Evolutionary conservation across 371 early-diverging fungal species (phyloP).

Genomic region (Batkoa obscura): DNA sequence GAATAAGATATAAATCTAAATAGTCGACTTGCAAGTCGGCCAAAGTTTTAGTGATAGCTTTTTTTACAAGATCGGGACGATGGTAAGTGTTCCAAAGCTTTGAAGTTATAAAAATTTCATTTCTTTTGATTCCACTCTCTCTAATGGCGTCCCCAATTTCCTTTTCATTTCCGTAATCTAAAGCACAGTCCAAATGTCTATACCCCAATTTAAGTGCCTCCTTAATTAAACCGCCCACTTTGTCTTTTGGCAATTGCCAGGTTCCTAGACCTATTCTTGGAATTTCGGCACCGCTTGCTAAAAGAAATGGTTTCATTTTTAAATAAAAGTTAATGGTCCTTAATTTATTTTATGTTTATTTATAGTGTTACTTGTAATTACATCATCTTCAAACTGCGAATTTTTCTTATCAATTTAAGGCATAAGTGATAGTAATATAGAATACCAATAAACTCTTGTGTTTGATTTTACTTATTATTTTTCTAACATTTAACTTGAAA

Average conservation of each 20-base stretch:
- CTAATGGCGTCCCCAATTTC: conserved; percentile 36
- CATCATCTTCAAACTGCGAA: too few species aligned
- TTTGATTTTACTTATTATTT: too few species aligned
- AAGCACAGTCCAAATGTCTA: conserved; percentile 8
- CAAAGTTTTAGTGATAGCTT: conserved; percentile 15
- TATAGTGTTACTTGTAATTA: too few species aligned
- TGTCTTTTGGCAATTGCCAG: conserved; percentile 1
- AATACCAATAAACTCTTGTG: too few species aligned
- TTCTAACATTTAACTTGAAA: too few species aligned
- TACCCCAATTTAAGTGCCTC: conserved; percentile 9
- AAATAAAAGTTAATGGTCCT: too few species aligned
- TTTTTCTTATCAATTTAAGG: too few species aligned
- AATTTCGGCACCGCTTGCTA: background rate
- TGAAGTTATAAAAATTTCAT: conserved; percentile 46
- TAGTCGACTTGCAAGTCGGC: conserved; percentile 29
- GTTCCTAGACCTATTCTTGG: conserved; percentile 8
- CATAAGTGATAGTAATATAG: too few species aligned
- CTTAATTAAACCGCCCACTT: background rate
- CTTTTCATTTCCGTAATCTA: conserved; percentile 36
- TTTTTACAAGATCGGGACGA: conserved; percentile 14
- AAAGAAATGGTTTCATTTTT: too few species aligned
- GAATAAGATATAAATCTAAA: conserved; percentile 53
- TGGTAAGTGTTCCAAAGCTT: conserved; percentile 35
- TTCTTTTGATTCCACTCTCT: conserved; percentile 27
- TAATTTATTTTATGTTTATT: too few species aligned